Conservation (phyloP, 306 rosid genomes). For the cucumber (Cucumis sativus) region Cucumber_9930_V3 NC_026659.2:24764001-24764500, state of each 20-base stretch:
- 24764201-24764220: background rate
- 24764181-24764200: constrained; percentile 39
- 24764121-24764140: constrained; percentile 13
- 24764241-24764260: too few relatives aligned
- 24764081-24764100: too few relatives aligned
- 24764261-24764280: too few relatives aligned
- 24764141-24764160: constrained; percentile 21
- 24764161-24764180: constrained; percentile 20
- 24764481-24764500: constrained; percentile 33
- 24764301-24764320: too few relatives aligned
- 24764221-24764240: too few relatives aligned
- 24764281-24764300: too few relatives aligned
- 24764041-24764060: constrained; percentile 37
- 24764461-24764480: background rate
- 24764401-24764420: background rate
- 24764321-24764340: too few relatives aligned
- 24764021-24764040: constrained; percentile 21
- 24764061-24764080: background rate
- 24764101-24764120: too few relatives aligned
- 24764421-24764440: constrained; percentile 21
- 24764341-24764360: too few relatives aligned
- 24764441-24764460: constrained; percentile 11
- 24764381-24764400: too few relatives aligned
- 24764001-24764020: background rate
- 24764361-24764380: too few relatives aligned